Evolutionary conservation across 768 basidiomycete genomes (phyloP).

Genomic region (Russula emetica): DNA sequence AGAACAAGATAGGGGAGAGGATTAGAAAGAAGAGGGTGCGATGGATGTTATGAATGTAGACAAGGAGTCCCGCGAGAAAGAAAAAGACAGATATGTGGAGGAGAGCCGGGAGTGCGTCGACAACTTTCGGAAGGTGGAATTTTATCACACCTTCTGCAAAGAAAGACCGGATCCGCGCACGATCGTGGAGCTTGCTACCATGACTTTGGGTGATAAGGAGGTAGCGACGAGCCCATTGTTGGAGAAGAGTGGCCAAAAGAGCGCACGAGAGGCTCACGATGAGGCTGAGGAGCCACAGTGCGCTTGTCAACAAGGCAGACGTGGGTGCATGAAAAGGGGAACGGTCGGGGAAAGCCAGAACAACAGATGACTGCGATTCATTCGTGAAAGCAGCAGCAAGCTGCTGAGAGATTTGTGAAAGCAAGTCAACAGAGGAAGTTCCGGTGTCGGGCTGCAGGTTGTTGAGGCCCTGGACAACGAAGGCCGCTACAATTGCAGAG

Average conservation of each 20-base stretch:
- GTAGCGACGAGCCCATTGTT: conserved; percentile 4
- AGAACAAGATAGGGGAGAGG: neutral
- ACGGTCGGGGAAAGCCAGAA: neutral
- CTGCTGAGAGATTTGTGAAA: neutral
- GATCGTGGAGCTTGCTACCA: conserved; percentile 1
- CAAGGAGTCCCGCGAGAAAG: neutral
- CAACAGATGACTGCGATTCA: neutral
- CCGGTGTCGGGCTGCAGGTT: neutral
- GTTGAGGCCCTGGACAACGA: neutral
- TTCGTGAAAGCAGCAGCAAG: neutral
- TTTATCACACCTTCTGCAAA: neutral
- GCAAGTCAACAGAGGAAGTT: neutral
- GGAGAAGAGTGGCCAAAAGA: neutral
- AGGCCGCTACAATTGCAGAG: neutral
- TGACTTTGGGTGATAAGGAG: neutral
- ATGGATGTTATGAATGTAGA: neutral
- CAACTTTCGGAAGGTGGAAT: neutral
- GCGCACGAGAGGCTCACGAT: neutral
- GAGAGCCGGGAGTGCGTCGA: neutral
- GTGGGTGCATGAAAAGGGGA: neutral
- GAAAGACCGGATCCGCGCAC: conserved; percentile 1
- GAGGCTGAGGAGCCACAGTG: neutral
- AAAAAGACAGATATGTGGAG: neutral
- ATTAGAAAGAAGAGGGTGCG: neutral
- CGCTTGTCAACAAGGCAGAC: neutral